Base-by-base conservation (phyloP, 202 grass and related monocot genomes). In the Panicum hallii region DNA sequence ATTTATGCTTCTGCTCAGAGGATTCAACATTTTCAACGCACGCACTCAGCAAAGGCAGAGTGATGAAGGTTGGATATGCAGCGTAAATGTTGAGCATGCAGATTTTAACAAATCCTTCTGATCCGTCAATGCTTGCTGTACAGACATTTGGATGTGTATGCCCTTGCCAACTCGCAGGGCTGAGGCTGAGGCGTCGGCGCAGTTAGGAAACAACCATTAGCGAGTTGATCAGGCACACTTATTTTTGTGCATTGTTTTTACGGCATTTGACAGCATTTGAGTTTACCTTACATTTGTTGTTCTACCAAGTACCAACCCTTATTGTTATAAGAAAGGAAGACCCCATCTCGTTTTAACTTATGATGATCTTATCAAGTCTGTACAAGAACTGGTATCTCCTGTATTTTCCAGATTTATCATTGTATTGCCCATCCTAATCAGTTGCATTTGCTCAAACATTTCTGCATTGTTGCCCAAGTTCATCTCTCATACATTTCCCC, bases 91-190 rank as follows among this genome's bases (percentile, higher is more conserved):
- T 2, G 69, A 9, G 28, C 66, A 66, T 30, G 15, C 9, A 10
- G 72, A 69, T 70, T 5, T 42, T 14, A 83, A 36, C 52, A 69
- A 43, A 11, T 23, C n/a, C 5, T 60, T 53, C 34, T 69, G 68
- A 82, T 50, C 5, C 49, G 70, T 60, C 38, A 49, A 70, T 46
- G 38, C 72, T 82, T 73, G 47, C 72, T 87, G 46, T 77, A 77
- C 20, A 30, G 65, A 87, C 7, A 88, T 81, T 72, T 76, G 32
- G 63, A 49, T 84, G 2, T 79, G 36, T 56, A 73, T 52, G 67
- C 45, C 64, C 32, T 63, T 63, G 66, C 47, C 74, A 7, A 57
- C 10, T 70, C 14, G 1, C 38, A 46, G 38, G 50, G 63, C 42
- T 32, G 49, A 70, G 62, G 6, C 9, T 20, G 42, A 83, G 44